Evolutionary conservation across 129 eudicot genomes (phyloP), one percentile per base, ranked within the genome.

Genomic region (Deinandra increscens): DNA sequence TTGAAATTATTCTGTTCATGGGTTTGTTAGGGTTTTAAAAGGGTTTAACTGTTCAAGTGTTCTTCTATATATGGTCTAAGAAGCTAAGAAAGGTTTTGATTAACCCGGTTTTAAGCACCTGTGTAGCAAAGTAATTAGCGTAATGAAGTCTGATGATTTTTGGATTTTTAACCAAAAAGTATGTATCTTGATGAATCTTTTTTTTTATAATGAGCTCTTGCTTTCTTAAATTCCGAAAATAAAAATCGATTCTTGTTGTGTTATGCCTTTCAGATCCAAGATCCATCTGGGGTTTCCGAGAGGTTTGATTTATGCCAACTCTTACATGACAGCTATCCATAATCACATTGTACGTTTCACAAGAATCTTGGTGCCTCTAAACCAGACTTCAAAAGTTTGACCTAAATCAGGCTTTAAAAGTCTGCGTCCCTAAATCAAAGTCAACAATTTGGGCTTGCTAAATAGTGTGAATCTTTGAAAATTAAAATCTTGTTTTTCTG

Each of bases 381-480:
- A 18, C 3, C 29, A 72, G 70, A 79, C 79, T 64, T 68, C 67
- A 60, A 43, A 49, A 63, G 55, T 73, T 75, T 75, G 82, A 78
- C 87, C 82, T 69, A 12, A 45, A 34, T 71, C 77, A 82, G 83
- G 78, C 78, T 77, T 74, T 9, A 56, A 73, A 58, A 29, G 70
- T 45, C 62, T 33, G 48, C 65, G 11, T 22, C 42, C 64, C 43
- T 42, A 80, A 58, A 43, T 12, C 64, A 50, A 14, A 29, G 64
- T 60, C 55, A 43, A 68, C 56, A 18, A 38, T 76, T 72, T 44
- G 58, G 22, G 66, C 69, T 71, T 60, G 63, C 62, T 46, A 46
- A 44, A 41, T 17, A 65, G 55, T 8, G 66, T 76, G 75, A 74
- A 51, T 75, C 64, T 66, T 69, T 26, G 19, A 48, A 60, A 64